These are phyloP conservation scores for Tetrastigma voinierianum DNA, from an alignment of 164 flowering plant species.

Conservation along the genomic window DNA sequence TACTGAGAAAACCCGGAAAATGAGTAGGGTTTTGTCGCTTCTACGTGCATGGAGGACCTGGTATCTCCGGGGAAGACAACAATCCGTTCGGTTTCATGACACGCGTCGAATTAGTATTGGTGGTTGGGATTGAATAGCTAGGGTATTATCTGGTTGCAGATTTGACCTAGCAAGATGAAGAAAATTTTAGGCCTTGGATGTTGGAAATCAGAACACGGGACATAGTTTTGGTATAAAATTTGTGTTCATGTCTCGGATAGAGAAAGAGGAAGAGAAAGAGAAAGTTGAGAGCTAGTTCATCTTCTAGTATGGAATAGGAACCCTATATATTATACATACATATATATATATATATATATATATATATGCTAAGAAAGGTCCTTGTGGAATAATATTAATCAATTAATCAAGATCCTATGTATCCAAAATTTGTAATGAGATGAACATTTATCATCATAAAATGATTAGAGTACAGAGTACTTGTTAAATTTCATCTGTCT, in stretches of 20 bases:
- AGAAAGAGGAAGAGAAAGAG: conserved; percentile 14
- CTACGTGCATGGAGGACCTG: conserved; percentile 33
- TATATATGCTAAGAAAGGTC: conserved; percentile 4
- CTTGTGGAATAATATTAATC: not conserved
- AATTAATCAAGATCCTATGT: not conserved
- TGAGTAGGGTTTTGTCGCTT: conserved; percentile 14
- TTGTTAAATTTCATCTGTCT: not conserved
- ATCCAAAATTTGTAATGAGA: conserved; percentile 2
- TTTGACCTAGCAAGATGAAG: conserved; percentile 14
- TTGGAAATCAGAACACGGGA: not conserved
- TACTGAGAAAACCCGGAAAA: not conserved
- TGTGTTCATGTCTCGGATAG: not conserved
- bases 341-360: conserved; percentile 12
- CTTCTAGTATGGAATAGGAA: conserved; percentile 11
- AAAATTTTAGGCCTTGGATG: conserved; percentile 8
- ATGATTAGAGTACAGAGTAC: not conserved
- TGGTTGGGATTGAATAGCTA: conserved; percentile 32
- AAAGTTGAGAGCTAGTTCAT: conserved; percentile 6
- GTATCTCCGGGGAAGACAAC: not conserved
- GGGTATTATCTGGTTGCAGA: conserved; percentile 31
- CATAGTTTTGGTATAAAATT: not conserved
- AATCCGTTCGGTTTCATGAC: conserved; percentile 13
- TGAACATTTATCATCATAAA: not conserved
- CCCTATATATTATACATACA: not conserved
- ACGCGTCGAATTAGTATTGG: conserved; percentile 28